phyloP scores from a whole-genome alignment of 163 green algal genomes.

The Chlamydomonas reinhardtii region DNA sequence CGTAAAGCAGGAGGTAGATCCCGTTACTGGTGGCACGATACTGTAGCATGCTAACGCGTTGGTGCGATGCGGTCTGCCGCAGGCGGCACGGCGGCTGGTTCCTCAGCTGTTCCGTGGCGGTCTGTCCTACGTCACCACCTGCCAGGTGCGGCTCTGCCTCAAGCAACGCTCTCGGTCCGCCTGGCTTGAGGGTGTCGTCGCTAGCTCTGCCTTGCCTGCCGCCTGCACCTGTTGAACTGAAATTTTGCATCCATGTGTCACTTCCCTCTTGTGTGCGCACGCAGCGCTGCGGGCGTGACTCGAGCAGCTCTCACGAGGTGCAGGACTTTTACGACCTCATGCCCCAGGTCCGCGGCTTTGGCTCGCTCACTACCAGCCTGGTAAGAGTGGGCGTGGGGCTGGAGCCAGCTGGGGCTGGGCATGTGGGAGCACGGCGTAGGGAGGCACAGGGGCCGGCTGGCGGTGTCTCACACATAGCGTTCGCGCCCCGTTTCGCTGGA shows the following conservation, averaged over 20 bases:
- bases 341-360: slow-evolving; percentile 76
- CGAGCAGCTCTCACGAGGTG: slow-evolving; percentile 50
- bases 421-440: too few relatives aligned
- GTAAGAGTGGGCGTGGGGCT: slow-evolving; percentile 25
- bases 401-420: too few relatives aligned
- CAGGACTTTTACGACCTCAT: slow-evolving; percentile 88
- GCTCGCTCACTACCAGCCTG: slow-evolving; percentile 58
- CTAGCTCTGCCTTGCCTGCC: too few relatives aligned
- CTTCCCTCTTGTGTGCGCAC: background rate
- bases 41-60: too few relatives aligned
- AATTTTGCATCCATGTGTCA: background rate
- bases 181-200: too few relatives aligned
- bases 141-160: slow-evolving; percentile 52
- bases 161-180: background rate
- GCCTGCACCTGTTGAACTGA: too few relatives aligned
- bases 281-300: slow-evolving; percentile 68
- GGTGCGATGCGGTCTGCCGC: background rate
- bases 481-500: too few relatives aligned
- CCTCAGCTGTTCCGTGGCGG: slow-evolving; percentile 73
- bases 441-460: too few relatives aligned
- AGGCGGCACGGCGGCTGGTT: slow-evolving; percentile 59
- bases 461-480: too few relatives aligned
- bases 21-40: too few relatives aligned
- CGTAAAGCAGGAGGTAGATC: too few relatives aligned
- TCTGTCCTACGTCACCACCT: slow-evolving; percentile 80